phyloP scores from a whole-genome alignment of 2,329 filamentous ascomycete species.

The Calonectria pseudoturangicola region DNA sequence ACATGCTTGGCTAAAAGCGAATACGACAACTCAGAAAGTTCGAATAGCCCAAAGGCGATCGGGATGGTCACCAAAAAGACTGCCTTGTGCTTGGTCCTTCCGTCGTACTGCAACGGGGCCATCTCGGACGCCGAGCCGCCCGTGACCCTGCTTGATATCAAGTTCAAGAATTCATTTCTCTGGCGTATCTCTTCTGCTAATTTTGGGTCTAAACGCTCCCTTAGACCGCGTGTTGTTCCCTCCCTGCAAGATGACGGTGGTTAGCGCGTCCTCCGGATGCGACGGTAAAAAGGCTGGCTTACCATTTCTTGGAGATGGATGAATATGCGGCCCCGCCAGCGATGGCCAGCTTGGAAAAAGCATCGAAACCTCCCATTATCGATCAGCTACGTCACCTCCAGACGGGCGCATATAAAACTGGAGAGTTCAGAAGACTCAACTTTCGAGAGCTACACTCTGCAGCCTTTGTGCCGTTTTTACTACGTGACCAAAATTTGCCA shows the following conservation, averaged over 20 bases:
- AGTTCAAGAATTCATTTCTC: constrained; percentile 45
- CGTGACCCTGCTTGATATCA: constrained; percentile 46
- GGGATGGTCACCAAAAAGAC: constrained; percentile 52
- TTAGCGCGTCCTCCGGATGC: background rate
- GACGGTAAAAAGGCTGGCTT: background rate
- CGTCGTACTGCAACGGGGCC: constrained; percentile 45
- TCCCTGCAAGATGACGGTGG: constrained; percentile 12
- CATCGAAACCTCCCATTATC: constrained; percentile 33
- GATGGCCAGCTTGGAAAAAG: constrained; percentile 32
- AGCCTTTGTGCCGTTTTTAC: constrained; percentile 13
- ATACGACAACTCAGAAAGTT: constrained; percentile 50
- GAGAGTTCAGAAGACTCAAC: constrained; percentile 22
- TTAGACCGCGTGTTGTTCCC: constrained; percentile 32
- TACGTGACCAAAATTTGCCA: constrained; percentile 18
- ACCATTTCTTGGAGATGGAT: constrained; percentile 39
- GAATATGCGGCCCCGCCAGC: constrained; percentile 34
- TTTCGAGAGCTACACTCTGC: constrained; percentile 2
- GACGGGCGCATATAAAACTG: background rate
- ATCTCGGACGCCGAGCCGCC: constrained; percentile 49
- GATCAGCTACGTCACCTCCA: background rate
- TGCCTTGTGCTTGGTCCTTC: constrained; percentile 43
- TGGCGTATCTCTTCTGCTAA: constrained; percentile 45
- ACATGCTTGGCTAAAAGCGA: constrained; percentile 49
- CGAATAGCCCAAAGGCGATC: constrained; percentile 49
- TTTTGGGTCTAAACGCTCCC: constrained; percentile 35